These are phyloP conservation scores for Ustilago curta DNA, from an alignment of 1,284 basidiomycete genomes.

Conservation along the genomic window DNA sequence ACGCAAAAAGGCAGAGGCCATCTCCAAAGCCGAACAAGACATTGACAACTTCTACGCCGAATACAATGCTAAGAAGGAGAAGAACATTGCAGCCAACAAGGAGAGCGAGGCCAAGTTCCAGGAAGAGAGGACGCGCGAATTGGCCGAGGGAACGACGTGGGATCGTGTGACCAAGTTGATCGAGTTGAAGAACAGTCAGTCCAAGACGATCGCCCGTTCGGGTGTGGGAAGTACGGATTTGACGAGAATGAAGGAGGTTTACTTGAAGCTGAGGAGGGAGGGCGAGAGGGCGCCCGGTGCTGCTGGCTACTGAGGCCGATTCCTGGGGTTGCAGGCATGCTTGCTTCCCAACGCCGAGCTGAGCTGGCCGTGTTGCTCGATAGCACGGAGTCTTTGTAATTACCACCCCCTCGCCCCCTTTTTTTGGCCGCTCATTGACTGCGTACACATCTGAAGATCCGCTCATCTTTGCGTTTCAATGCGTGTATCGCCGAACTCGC, in stretches of 20 bases:
- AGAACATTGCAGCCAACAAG: conserved; percentile 94
- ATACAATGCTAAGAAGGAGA: conserved; percentile 91
- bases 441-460: too few relatives aligned
- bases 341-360: background rate
- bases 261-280: conserved; percentile 61
- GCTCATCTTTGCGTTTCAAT: too few relatives aligned
- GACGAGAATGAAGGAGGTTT: conserved; percentile 80
- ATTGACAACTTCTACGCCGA: conserved; percentile 97
- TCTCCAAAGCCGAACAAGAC: conserved; percentile 86
- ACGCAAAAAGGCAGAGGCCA: conserved; percentile 84
- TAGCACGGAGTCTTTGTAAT: too few relatives aligned
- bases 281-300: conserved; percentile 67
- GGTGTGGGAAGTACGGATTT: conserved; percentile 91
- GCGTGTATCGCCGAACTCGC: too few relatives aligned
- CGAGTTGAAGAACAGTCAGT: conserved; percentile 92
- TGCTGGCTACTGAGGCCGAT: conserved; percentile 57
- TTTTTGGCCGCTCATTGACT: background rate
- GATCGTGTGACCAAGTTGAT: conserved; percentile 87
- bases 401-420: too few relatives aligned
- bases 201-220: conserved; percentile 90
- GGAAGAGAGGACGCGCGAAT: conserved; percentile 78
- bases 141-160: conserved; percentile 95
- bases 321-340: background rate
- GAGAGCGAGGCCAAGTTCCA: conserved; percentile 88
- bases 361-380: background rate